These are phyloP conservation scores for Wickerhamomyces ciferrii DNA, from an alignment of 805 yeast species.

Conservation along the genomic window DNA sequence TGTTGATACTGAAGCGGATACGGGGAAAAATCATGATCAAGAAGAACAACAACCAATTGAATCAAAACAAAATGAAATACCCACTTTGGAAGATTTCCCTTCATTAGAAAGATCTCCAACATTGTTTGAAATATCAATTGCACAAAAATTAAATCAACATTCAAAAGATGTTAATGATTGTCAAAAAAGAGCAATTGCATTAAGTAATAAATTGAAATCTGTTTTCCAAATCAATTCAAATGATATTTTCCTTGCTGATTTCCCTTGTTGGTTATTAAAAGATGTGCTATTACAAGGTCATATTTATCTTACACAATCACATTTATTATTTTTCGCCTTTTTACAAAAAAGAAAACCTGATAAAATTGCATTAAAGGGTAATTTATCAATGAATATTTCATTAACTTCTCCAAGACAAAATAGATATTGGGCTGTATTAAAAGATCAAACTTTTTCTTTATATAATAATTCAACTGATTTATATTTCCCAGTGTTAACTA, in stretches of 20 bases:
- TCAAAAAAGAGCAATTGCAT: constrained; percentile 28
- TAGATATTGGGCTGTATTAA: constrained; percentile 78
- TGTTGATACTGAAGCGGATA: not conserved
- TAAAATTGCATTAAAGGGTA: constrained; percentile 42
- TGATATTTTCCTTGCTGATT: constrained; percentile 57
- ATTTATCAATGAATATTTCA: constrained; percentile 36
- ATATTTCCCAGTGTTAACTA: constrained; percentile 77
- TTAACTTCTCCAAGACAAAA: constrained; percentile 24
- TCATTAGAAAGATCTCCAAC: constrained; percentile 8
- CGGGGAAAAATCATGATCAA: not conserved
- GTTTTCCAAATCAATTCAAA: constrained; percentile 43
- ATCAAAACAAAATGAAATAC: not conserved
- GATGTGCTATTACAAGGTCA: constrained; percentile 88
- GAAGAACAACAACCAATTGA: not conserved
- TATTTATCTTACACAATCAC: constrained; percentile 60
- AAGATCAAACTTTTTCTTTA: constrained; percentile 62
- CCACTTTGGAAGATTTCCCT: not conserved
- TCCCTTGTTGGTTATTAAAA: constrained; percentile 72
- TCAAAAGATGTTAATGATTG: constrained; percentile 6
- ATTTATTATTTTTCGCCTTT: constrained; percentile 71
- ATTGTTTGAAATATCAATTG: constrained; percentile 26
- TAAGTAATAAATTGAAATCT: constrained; percentile 28
- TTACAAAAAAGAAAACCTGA: constrained; percentile 53
- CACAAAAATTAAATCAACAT: constrained; percentile 7
- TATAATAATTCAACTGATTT: constrained; percentile 70